Evolutionary conservation across 2,329 filamentous ascomycete genomes (phyloP).

Genomic region (Neonectria hederae): DNA sequence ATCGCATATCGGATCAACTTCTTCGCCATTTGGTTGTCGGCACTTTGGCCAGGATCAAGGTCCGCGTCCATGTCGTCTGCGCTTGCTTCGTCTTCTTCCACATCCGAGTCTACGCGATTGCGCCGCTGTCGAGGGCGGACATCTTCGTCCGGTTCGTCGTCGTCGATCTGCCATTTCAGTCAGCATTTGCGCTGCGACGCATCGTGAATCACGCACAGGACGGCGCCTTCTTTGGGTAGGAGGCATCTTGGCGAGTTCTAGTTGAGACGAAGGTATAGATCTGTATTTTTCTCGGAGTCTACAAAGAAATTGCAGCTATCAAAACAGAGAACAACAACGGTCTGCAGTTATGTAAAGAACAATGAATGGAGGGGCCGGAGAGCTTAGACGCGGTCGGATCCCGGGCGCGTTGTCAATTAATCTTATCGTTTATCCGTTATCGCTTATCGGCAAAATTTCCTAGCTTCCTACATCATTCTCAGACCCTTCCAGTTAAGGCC

Average conservation of each 20-base stretch:
- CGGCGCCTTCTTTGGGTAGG: constrained; percentile 46
- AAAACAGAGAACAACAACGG: neutral
- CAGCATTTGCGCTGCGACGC: constrained; percentile 12
- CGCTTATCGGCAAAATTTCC: constrained; percentile 43
- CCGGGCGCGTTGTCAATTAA: constrained; percentile 25
- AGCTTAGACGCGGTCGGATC: constrained; percentile 29
- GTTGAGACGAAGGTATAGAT: neutral
- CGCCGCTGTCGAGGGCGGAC: constrained; percentile 46
- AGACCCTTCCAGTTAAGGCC: constrained; percentile 1
- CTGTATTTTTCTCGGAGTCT: neutral
- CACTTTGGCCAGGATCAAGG: constrained; percentile 47
- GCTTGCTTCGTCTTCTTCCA: constrained; percentile 49
- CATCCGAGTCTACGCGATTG: constrained; percentile 44
- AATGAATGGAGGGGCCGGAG: neutral
- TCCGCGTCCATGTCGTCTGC: constrained; percentile 49
- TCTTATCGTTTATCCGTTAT: constrained; percentile 37
- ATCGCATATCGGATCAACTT: constrained; percentile 75
- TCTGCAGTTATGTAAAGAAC: neutral
- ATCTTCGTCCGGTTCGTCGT: constrained; percentile 48
- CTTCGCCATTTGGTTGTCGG: constrained; percentile 65
- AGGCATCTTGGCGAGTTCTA: constrained; percentile 41
- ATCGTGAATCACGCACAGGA: constrained; percentile 39
- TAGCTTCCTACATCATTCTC: constrained; percentile 2
- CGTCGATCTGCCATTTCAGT: constrained; percentile 30
- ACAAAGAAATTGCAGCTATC: neutral